Base-by-base conservation (phyloP, 2,329 filamentous ascomycete species). In the Sarocladiaceae sp. region DNA sequence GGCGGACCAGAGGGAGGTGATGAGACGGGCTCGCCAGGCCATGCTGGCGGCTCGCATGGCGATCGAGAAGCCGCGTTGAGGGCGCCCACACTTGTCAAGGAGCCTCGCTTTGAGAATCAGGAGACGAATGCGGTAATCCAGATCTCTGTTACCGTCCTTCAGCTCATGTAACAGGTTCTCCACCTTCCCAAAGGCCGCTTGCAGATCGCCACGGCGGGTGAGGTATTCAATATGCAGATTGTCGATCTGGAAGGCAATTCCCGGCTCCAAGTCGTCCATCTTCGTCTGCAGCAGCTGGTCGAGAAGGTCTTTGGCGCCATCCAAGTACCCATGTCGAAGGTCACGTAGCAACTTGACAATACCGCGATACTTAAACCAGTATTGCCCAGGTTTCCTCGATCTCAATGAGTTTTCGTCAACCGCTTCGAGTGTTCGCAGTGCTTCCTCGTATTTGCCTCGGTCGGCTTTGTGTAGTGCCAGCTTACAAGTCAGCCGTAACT, bases 381-480 rank as follows among this genome's bases (percentile, higher is more conserved):
- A 83, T 53, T 94, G 87, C 50, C 83, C 82, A 15, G 84, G 75
- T 61, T 89, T 95, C 59, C 90, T 76, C 1, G 86, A 83, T 3
- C 84, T 80, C 31, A 86, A 70, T 3, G 75, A 61, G 47, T 83
- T 76, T 3, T 73, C 66, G 42, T 83, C 74, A 15, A 88, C 40
- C 53, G 41, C 49, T 20, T 68, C 66, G 20, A 70, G 45, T 9
- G 49, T 58, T 13, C 53, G 48, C 3, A 69, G 78, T 0, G 85
- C 88, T 41, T 85, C 75, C 18, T 82, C 76, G 56, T 89, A 94
- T 24, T 72, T 74, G 1, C 91, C 90, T 37, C 69, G 73, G 46
- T 82, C 76, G 7, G 78, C 74, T 5, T 84, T 68, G 2, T 59
- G 48, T 3, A 66, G 78, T 2, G 88, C 83, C 45, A 82, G 74